These are phyloP conservation scores for Podospora pseudoanserina DNA, from an alignment of 495 filamentous ascomycete species.

Conservation along the genomic window DNA sequence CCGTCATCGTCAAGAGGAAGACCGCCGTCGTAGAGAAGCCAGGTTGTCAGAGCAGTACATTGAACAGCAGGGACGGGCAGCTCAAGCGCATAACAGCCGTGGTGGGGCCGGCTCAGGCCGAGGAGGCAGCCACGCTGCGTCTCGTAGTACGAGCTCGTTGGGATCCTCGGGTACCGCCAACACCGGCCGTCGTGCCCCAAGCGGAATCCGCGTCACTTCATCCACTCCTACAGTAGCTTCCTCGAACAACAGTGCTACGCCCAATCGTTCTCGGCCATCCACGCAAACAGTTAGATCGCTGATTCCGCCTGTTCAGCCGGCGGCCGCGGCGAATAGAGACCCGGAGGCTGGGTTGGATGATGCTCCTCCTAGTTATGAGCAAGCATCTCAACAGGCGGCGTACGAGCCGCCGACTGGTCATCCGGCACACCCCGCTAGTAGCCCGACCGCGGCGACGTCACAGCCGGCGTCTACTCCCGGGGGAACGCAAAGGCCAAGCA, in stretches of 20 bases:
- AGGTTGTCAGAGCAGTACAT: slow-evolving; percentile 55
- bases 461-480: slow-evolving; percentile 6
- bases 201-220: background rate
- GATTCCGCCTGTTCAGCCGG: slow-evolving; percentile 35
- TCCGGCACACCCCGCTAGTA: slow-evolving; percentile 52
- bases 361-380: slow-evolving; percentile 78
- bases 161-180: background rate
- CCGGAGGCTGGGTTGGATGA: slow-evolving; percentile 53
- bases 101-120: slow-evolving; percentile 7
- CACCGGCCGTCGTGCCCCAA: slow-evolving; percentile 1
- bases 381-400: slow-evolving; percentile 60
- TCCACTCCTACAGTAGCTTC: slow-evolving; percentile 14
- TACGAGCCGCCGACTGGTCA: slow-evolving; percentile 62
- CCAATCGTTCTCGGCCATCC: slow-evolving; percentile 20
- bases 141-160: slow-evolving; percentile 22
- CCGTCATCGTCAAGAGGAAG: slow-evolving; percentile 51
- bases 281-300: slow-evolving; percentile 44
- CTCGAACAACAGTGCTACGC: background rate
- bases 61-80: slow-evolving; percentile 45
- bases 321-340: slow-evolving; percentile 29
- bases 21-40: slow-evolving; percentile 46
- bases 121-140: slow-evolving; percentile 4
- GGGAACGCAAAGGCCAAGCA: background rate
- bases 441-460: slow-evolving; percentile 15
- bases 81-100: slow-evolving; percentile 1